Conservation (phyloP, 108 stramenopile species). For the Fistulifera pelliculosa region DNA sequence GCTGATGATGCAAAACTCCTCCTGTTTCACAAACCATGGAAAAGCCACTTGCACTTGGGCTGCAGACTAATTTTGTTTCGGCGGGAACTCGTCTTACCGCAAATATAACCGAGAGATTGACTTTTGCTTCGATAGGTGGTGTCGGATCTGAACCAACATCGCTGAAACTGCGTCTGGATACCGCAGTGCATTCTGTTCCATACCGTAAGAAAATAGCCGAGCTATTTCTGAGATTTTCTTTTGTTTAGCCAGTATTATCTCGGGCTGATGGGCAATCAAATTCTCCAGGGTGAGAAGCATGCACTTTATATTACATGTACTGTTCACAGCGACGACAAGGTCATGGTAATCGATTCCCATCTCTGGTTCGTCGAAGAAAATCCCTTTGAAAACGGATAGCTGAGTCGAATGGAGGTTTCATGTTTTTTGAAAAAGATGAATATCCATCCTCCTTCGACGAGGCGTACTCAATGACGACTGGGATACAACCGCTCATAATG, state of each 20-base stretch:
- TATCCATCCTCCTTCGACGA: not conserved
- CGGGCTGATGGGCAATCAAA: not conserved
- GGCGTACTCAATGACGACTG: conserved; percentile 22
- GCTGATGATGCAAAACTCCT: conserved; percentile 21
- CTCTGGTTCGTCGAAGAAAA: not conserved
- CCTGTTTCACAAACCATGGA: conserved; percentile 12
- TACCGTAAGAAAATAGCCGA: conserved; percentile 3
- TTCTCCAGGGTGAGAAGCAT: conserved; percentile 2
- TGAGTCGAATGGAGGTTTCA: not conserved
- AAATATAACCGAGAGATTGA: too few relatives aligned
- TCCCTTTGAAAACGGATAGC: conserved; percentile 11
- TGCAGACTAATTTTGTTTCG: too few relatives aligned
- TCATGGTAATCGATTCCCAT: conserved; percentile 5
- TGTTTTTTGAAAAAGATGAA: not conserved
- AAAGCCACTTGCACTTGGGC: not conserved
- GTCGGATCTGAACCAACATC: conserved; percentile 1
- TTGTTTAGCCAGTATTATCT: not conserved
- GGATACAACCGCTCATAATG: conserved; percentile 35
- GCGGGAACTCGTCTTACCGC: too few relatives aligned
- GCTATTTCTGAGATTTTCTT: not conserved
- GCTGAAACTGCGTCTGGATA: conserved; percentile 5
- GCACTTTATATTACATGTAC: conserved; percentile 1
- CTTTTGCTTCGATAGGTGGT: not conserved
- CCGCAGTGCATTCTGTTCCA: conserved; percentile 1
- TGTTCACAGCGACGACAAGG: conserved; percentile 7